Percentiles rank a stretch among this genome's conserved stretches.
These are phyloP conservation scores for Ustilago vetiveriae DNA, from an alignment of 1,284 basidiomycete genomes.

Conservation along the genomic window DNA sequence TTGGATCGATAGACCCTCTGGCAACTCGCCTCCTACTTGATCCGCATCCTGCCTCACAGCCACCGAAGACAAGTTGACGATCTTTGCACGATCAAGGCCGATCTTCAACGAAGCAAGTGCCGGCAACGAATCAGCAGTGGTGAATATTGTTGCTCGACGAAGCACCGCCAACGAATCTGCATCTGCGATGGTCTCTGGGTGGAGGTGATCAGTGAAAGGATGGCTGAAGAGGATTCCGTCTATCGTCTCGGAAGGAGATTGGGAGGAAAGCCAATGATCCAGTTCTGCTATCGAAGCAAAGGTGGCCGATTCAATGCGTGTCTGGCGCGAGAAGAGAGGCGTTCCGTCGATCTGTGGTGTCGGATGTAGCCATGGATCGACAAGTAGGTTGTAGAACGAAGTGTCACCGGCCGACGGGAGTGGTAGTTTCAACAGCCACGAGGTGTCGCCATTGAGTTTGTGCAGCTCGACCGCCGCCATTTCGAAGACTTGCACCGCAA, in stretches of 20 bases:
- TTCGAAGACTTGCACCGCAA: not conserved
- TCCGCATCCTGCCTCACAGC: slow-evolving; percentile 11
- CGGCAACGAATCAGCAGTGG: slow-evolving; percentile 30
- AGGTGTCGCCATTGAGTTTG: slow-evolving; percentile 48
- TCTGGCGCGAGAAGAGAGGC: slow-evolving; percentile 34
- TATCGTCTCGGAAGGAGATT: not conserved
- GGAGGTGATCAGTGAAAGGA: slow-evolving; percentile 37
- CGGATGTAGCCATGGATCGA: slow-evolving; percentile 43
- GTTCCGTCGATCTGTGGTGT: slow-evolving; percentile 37
- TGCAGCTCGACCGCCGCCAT: slow-evolving; percentile 33
- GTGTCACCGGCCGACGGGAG: not conserved
- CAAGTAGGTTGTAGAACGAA: slow-evolving; percentile 26
- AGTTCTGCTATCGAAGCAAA: slow-evolving; percentile 32
- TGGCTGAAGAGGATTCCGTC: slow-evolving; percentile 43
- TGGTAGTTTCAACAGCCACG: slow-evolving; percentile 38
- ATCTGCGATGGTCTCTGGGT: slow-evolving; percentile 31
- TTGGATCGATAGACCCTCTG: slow-evolving; percentile 10
- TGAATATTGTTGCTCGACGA: slow-evolving; percentile 16
- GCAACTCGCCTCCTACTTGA: slow-evolving; percentile 2
- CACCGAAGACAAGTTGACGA: slow-evolving; percentile 18
- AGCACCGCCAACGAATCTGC: slow-evolving; percentile 13
- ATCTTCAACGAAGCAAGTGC: slow-evolving; percentile 16
- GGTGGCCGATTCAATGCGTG: slow-evolving; percentile 23
- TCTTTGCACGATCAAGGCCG: not conserved
- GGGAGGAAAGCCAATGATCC: slow-evolving; percentile 23